Conservation (phyloP, 1,284 basidiomycete species). For the Pseudozyma thailandica region DNA sequence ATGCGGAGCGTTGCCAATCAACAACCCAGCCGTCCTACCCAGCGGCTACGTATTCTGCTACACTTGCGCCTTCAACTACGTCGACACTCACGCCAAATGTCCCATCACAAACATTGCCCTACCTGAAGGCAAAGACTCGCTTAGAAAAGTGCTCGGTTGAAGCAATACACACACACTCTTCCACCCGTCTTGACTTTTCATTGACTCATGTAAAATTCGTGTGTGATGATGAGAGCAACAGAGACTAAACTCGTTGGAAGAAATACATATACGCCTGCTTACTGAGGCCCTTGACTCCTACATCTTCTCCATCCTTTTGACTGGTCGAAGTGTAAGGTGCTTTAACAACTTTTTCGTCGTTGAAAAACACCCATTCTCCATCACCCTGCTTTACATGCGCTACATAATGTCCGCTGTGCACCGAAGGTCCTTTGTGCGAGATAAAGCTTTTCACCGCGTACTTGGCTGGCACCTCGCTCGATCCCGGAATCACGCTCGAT, state of each 20-base stretch:
- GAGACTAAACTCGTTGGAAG: constrained; percentile 36
- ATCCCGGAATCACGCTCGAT: constrained; percentile 51
- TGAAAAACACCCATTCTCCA: constrained; percentile 54
- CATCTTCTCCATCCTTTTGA: constrained; percentile 24
- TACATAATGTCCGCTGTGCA: constrained; percentile 86
- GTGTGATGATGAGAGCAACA: background rate
- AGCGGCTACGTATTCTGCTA: constrained; percentile 97
- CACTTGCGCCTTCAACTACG: constrained; percentile 85
- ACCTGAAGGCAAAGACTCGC: constrained; percentile 75
- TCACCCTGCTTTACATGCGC: constrained; percentile 75
- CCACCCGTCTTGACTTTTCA: background rate
- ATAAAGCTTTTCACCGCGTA: constrained; percentile 91
- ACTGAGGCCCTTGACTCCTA: constrained; percentile 43
- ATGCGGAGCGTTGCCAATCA: constrained; percentile 76
- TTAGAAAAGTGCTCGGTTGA: constrained; percentile 84
- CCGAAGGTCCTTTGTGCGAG: constrained; percentile 87
- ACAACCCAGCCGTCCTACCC: constrained; percentile 89
- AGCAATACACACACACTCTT: background rate
- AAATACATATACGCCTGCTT: constrained; percentile 58
- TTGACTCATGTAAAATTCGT: background rate
- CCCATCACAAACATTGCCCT: constrained; percentile 85
- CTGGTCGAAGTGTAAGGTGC: constrained; percentile 29
- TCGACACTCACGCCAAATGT: constrained; percentile 81
- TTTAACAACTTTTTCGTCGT: constrained; percentile 54
- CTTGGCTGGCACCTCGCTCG: constrained; percentile 74